Conservation (phyloP, 2,329 filamentous ascomycete species). For the Trichophyton rubrum region DNA sequence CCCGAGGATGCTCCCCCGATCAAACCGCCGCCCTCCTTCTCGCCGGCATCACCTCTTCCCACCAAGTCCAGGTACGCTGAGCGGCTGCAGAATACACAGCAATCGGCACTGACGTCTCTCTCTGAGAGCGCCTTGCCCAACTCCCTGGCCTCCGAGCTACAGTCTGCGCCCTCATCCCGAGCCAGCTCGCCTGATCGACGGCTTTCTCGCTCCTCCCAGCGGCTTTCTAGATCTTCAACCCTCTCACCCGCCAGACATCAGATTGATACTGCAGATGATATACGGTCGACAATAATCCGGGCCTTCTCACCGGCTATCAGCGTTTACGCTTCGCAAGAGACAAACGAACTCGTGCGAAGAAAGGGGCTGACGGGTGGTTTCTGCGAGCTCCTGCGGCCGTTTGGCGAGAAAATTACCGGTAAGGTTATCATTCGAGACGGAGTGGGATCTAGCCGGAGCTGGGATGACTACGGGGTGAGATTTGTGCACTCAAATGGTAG, state of each 20-base stretch:
- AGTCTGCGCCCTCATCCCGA: constrained; percentile 51
- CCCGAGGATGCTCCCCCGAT: constrained; percentile 51
- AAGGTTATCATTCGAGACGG: constrained; percentile 88
- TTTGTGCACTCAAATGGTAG: constrained; percentile 56
- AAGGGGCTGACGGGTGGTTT: constrained; percentile 79
- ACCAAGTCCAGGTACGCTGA: constrained; percentile 47
- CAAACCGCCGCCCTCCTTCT: constrained; percentile 57
- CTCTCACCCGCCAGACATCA: constrained; percentile 41
- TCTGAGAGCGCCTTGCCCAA: constrained; percentile 42
- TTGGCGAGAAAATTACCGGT: constrained; percentile 75
- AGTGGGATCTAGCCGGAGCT: constrained; percentile 65
- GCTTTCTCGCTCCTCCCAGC: constrained; percentile 42
- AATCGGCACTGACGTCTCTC: constrained; percentile 25
- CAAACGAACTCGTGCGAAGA: constrained; percentile 61
- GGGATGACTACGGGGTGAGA: constrained; percentile 81
- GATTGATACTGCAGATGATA: constrained; percentile 42
- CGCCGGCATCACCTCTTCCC: constrained; percentile 48
- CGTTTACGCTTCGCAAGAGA: constrained; percentile 75
- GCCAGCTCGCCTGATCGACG: constrained; percentile 54
- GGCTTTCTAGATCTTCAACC: constrained; percentile 36
- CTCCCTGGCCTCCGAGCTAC: constrained; percentile 42
- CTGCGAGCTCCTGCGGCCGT: constrained; percentile 75
- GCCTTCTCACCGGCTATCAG: constrained; percentile 84
- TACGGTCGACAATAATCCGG: constrained; percentile 56
- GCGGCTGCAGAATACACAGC: constrained; percentile 39